Percentiles rank a stretch among this genome's conserved stretches.
These are phyloP conservation scores for Saxophila tyrrhenica DNA, from an alignment of 495 filamentous ascomycete species.

Conservation along the genomic window DNA sequence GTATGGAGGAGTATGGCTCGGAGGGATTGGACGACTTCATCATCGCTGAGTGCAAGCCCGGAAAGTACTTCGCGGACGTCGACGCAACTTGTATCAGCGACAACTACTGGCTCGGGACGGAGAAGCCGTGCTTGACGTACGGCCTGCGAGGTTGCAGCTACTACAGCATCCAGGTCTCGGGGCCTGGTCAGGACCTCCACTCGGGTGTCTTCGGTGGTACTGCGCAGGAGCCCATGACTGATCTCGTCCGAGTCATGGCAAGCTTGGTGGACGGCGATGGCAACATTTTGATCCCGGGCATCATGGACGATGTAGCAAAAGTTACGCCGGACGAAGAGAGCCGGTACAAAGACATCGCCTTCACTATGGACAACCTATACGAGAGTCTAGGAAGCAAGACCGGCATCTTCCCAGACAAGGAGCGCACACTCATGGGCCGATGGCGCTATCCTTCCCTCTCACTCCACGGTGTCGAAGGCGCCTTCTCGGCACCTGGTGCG, in stretches of 20 bases:
- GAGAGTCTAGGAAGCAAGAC: slow-evolving; percentile 81
- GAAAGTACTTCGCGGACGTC: slow-evolving; percentile 75
- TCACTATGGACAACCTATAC: slow-evolving; percentile 90
- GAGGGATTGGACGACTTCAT: slow-evolving; percentile 96
- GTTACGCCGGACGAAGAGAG: slow-evolving; percentile 73
- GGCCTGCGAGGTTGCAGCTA: slow-evolving; percentile 96
- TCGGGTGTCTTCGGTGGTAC: slow-evolving; percentile 93
- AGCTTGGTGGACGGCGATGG: slow-evolving; percentile 79
- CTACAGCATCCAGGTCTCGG: slow-evolving; percentile 77
- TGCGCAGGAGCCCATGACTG: slow-evolving; percentile 96
- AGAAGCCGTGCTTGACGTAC: slow-evolving; percentile 96
- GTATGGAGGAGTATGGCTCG: slow-evolving; percentile 98
- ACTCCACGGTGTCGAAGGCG: slow-evolving; percentile 93
- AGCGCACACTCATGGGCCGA: slow-evolving; percentile 77
- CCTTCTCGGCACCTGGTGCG: slow-evolving; percentile 83
- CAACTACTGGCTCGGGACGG: slow-evolving; percentile 99
- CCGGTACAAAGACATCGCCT: slow-evolving; percentile 76
- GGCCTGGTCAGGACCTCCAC: slow-evolving; percentile 88
- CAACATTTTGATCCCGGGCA: slow-evolving; percentile 78
- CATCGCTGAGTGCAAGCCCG: slow-evolving; percentile 63
- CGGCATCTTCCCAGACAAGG: slow-evolving; percentile 72
- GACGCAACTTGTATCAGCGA: slow-evolving; percentile 98
- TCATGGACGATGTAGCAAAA: slow-evolving; percentile 83
- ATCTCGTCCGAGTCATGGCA: slow-evolving; percentile 68
- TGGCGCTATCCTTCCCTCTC: slow-evolving; percentile 92